A percentile compares a stretch with the other conserved stretches of the same genome.
Evolutionary conservation across 768 basidiomycete species (phyloP).

Genomic region (Pleurotus tuber-regium): DNA sequence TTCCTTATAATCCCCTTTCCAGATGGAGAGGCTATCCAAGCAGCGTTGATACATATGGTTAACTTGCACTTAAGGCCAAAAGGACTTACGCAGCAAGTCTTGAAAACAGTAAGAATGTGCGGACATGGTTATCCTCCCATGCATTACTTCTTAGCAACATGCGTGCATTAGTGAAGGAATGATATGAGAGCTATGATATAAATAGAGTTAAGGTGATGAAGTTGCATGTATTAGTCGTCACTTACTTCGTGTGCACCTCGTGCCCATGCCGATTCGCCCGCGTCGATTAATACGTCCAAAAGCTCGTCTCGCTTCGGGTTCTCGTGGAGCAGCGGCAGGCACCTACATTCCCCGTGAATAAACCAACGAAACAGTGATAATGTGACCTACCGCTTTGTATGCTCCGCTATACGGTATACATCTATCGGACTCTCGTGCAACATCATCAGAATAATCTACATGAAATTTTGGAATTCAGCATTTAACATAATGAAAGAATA

Average conservation of each 20-base stretch:
- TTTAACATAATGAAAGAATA: not conserved
- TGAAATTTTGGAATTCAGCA: too few relatives aligned
- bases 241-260: constrained; percentile 73
- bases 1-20: constrained; percentile 58
- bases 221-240: not conserved
- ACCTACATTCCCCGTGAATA: constrained; percentile 32
- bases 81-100: constrained; percentile 59
- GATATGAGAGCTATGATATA: constrained; percentile 64
- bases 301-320: constrained; percentile 62
- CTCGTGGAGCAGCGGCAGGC: constrained; percentile 58
- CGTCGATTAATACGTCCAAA: constrained; percentile 58
- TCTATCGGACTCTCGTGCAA: constrained; percentile 59
- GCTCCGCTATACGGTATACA: constrained; percentile 67
- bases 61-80: not conserved
- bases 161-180: constrained; percentile 59
- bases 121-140: constrained; percentile 46
- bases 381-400: constrained; percentile 52
- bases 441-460: constrained; percentile 70
- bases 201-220: not conserved
- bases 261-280: constrained; percentile 68
- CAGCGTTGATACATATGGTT: not conserved
- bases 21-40: constrained; percentile 49
- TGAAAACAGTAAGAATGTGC: constrained; percentile 52
- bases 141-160: constrained; percentile 50
- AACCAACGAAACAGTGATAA: not conserved